Evolutionary conservation across 495 filamentous ascomycete species (phyloP), one percentile per base, ranked within the genome.

Genomic region (Podospora pseudocomata): DNA sequence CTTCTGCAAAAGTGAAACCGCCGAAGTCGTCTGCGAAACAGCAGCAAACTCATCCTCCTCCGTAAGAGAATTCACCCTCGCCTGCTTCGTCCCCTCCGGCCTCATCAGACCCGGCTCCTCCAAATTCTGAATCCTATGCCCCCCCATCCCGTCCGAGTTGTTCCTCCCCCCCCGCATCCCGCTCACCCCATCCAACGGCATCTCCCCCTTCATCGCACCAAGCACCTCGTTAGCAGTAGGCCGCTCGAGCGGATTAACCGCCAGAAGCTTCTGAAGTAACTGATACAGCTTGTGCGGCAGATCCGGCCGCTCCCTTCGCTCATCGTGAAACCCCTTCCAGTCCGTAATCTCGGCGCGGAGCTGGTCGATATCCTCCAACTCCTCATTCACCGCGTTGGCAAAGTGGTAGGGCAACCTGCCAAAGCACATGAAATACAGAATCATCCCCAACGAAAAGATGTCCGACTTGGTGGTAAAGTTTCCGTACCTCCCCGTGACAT

Each of bases 391-490:
- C 23, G 88, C 80, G 71, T 97, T 93, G 39, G 93, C 94, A 73
- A 89, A 90, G 27, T 72, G 80, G 74, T 98, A 99, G 2, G 95
- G 95, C 2, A 98, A 86, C 7, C 91, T 85, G 0, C 91, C 92
- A 76, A 98, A 99, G 75, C 96, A 98, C 80, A 98, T 88, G 71
- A 98, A 98, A 77, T 98, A 96, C 4, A 99, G 86, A 58, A 98
- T 97, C 95, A 99, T 97, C 44, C 95, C 95, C 0, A 99, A 78
- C 3, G 93, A 97, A 79, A 99, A 99, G 13, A 99, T 91, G 75
- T 99, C 95, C 0, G 93, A 97, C 73, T 97, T 99, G 63, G 90
- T 91, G 0, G 92, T 96, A 72, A 99, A 99, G 72, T 98, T 96
- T 4, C 91, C 93, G 70, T 91, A 91, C 13, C 84, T 84, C 15